Evolutionary conservation across 164 flowering plant species (phyloP).

Genomic region (Aristolochia contorta): DNA sequence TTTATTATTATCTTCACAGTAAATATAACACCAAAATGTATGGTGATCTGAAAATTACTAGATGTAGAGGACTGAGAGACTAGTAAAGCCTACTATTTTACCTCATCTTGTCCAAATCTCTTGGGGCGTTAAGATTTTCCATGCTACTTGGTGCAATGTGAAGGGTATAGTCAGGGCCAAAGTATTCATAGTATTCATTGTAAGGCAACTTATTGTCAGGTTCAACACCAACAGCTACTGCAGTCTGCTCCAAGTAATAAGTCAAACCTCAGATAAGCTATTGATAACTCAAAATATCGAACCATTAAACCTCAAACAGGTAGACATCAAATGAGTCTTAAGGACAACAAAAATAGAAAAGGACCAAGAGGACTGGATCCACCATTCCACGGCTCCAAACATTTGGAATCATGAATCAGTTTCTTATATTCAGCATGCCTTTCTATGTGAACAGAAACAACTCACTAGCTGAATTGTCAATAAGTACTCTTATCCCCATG

Average conservation of each 20-base stretch:
- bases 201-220: constrained; percentile 77
- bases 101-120: constrained; percentile 75
- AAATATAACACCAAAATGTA: neutral
- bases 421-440: too few species aligned
- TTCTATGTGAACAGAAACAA: too few species aligned
- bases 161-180: constrained; percentile 89
- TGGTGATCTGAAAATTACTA: neutral
- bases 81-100: too few species aligned
- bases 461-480: too few species aligned
- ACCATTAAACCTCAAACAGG: neutral
- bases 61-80: too few species aligned
- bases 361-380: neutral
- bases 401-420: too few species aligned
- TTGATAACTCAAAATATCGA: neutral
- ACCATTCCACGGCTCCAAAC: too few species aligned
- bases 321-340: neutral
- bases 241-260: constrained; percentile 50
- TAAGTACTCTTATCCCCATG: too few species aligned
- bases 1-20: neutral
- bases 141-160: constrained; percentile 53
- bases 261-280: neutral
- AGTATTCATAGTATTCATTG: constrained; percentile 84
- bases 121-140: constrained; percentile 66
- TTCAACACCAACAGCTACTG: constrained; percentile 91
- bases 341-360: neutral